Evolutionary conservation across 306 rosid species (phyloP).

Genomic region (Sesbania bispinosa): DNA sequence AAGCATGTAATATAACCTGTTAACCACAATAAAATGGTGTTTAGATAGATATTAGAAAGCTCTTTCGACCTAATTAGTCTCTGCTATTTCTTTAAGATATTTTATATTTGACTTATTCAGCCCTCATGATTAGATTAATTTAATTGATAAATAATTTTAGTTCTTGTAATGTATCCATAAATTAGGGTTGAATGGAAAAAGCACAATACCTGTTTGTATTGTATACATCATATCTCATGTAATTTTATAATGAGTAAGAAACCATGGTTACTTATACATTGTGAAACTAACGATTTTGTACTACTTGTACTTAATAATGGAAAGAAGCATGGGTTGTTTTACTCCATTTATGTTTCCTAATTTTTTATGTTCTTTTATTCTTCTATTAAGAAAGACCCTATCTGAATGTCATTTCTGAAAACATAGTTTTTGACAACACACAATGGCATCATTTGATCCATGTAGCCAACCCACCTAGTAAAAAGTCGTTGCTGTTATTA

Average conservation of each 20-base stretch:
- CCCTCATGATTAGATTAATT: neutral
- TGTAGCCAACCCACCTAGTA: neutral
- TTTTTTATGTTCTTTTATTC: neutral
- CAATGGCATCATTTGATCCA: neutral
- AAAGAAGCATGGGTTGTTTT: neutral
- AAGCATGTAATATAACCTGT: neutral
- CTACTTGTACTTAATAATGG: neutral
- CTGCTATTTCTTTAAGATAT: neutral
- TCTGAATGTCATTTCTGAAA: neutral
- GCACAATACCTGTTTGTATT: neutral
- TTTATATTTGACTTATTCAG: neutral
- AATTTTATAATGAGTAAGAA: neutral
- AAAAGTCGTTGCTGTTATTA: neutral
- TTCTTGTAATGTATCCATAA: neutral
- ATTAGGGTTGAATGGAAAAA: neutral
- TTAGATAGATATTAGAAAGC: neutral
- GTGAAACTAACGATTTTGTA: neutral
- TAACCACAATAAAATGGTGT: neutral
- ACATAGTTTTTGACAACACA: neutral
- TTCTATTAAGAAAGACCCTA: neutral
- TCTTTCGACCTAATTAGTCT: neutral
- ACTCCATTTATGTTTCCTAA: neutral
- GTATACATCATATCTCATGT: neutral
- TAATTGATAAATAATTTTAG: neutral
- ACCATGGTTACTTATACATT: neutral